phyloP scores from a whole-genome alignment of 345 rosid genomes.

The Citrus inodora region DNA sequence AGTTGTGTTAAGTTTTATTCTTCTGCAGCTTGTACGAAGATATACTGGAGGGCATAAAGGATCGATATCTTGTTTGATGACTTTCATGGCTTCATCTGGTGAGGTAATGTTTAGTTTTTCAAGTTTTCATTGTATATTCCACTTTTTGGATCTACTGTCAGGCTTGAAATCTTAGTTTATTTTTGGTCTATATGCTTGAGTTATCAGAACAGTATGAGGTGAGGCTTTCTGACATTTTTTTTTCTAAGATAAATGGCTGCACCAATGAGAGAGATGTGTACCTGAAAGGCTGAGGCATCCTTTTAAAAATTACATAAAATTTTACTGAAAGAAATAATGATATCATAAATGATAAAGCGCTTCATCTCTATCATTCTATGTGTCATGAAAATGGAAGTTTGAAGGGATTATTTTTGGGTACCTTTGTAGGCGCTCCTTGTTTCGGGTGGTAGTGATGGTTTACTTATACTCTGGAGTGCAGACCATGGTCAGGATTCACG shows the following conservation, averaged over 20 bases:
- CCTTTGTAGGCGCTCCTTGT: slow-evolving; percentile 85
- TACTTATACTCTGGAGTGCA: slow-evolving; percentile 93
- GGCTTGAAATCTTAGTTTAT: background rate
- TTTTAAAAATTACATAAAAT: background rate
- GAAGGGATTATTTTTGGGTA: background rate
- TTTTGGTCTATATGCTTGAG: background rate
- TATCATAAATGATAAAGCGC: background rate
- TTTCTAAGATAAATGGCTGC: background rate
- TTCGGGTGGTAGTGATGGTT: slow-evolving; percentile 96
- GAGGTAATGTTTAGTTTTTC: slow-evolving; percentile 55
- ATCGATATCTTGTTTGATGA: slow-evolving; percentile 90
- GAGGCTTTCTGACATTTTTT: background rate
- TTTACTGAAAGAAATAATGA: background rate
- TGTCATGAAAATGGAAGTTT: background rate
- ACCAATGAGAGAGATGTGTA: background rate
- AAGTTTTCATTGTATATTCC: background rate
- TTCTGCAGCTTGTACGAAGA: slow-evolving; percentile 83
- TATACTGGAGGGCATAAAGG: slow-evolving; percentile 99
- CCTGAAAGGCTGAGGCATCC: background rate
- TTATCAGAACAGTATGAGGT: background rate
- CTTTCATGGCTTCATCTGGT: slow-evolving; percentile 95
- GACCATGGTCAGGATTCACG: slow-evolving; percentile 92
- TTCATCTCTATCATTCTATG: no score
- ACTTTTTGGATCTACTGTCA: background rate
- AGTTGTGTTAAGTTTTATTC: slow-evolving; percentile 17